Evolutionary conservation across 768 basidiomycete genomes (phyloP), one percentile per base, ranked within the genome.

Genomic region (Phylloporus sp.): DNA sequence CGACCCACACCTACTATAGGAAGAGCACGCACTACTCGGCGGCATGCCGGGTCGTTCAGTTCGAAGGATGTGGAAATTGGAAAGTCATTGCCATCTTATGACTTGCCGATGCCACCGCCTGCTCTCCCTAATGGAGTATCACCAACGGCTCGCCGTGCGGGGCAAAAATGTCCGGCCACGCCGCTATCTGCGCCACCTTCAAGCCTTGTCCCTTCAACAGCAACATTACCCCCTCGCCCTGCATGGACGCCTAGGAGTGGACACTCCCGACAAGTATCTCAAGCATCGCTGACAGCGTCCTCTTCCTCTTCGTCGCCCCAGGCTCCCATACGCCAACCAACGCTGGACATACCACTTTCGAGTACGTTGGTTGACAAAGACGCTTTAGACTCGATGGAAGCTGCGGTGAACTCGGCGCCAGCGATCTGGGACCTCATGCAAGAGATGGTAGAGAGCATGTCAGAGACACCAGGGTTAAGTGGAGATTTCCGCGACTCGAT

Each of bases 11-110:
- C 56, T 18, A 61, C 47, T 52, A 49, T 57, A 47, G 75, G 67
- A 46, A 74, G 76, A 49, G 66, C 65, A 21, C 80, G 81, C 22
- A 82, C 77, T 39, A 76, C 80, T 20, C 75, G 92, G 35, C 76
- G 93, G 29, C 88, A 95, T 63, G 93, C 89, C 6, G 93, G 93
- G n/a, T 95, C 93, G 4, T 97, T 95, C 70, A 95, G 93, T 51
- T 82, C 77, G 21, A 87, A 90, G 60, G 93, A 96, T 62, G 86
- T 95, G 6, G 85, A 95, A 61, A 82, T 89, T 41, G 93, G 93
- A 32, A 90, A 84, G 66, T 73, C 79, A 44, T 63, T 89, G 40
- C 85, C 88, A 8, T 84, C 83, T n/a, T 78, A 79, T 53, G 77
- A 81, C 36, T 47, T 69, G 3, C 60, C 64, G 4, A 21, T 55